phyloP scores from a whole-genome alignment of 208 protist genomes.

The Angomonas ambiguus region DNA sequence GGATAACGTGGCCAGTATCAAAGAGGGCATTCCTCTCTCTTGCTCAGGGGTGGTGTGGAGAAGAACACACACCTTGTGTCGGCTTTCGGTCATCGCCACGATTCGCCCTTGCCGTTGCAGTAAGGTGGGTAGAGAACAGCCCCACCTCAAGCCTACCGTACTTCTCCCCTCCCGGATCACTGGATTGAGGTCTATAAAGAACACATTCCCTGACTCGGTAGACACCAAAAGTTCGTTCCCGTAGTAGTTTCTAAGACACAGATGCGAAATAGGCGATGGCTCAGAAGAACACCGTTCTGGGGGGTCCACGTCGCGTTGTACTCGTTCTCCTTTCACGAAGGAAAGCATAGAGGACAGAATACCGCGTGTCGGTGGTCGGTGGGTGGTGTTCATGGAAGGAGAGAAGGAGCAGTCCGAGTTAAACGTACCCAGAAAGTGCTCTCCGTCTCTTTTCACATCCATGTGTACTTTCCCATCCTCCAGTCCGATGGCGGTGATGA shows the following conservation, averaged over 20 bases:
- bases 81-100: conserved; percentile 40
- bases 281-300: background rate
- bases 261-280: conserved; percentile 36
- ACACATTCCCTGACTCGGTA: conserved; percentile 49
- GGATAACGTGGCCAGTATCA: conserved; percentile 61
- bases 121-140: conserved; percentile 41
- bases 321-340: conserved; percentile 3
- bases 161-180: conserved; percentile 1
- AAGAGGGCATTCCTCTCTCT: conserved; percentile 20
- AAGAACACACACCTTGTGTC: conserved; percentile 39
- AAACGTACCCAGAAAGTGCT: conserved; percentile 47
- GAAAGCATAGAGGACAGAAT: conserved; percentile 12
- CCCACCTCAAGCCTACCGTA: conserved; percentile 27
- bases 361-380: conserved; percentile 2
- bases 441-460: conserved; percentile 59
- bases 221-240: conserved; percentile 41
- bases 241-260: conserved; percentile 40
- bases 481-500: conserved; percentile 61
- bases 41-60: conserved; percentile 30
- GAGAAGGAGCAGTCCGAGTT: conserved; percentile 12
- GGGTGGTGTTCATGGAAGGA: background rate
- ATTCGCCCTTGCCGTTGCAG: conserved; percentile 37
- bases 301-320: background rate
- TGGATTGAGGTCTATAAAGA: conserved; percentile 38
- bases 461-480: conserved; percentile 44